These are phyloP conservation scores for Ceratocystis cubensis DNA, from an alignment of 2,329 filamentous ascomycete species.

Conservation along the genomic window DNA sequence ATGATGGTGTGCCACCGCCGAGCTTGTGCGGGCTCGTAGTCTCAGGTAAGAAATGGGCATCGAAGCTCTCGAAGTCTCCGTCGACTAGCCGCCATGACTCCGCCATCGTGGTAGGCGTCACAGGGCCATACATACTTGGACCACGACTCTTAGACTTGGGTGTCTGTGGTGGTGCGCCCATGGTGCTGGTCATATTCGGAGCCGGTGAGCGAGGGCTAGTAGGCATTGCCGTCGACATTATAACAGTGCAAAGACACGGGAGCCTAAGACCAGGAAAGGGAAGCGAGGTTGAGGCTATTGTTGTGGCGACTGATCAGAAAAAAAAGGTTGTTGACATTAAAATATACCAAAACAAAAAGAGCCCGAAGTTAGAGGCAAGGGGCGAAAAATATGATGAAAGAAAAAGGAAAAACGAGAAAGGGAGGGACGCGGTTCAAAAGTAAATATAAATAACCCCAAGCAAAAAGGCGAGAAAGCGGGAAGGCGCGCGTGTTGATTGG, in stretches of 20 bases:
- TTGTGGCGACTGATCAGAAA: neutral
- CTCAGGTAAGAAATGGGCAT: conserved; percentile 29
- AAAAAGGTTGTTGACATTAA: neutral
- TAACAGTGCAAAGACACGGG: neutral
- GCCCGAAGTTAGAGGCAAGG: neutral
- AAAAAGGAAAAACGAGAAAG: neutral
- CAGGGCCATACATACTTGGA: neutral
- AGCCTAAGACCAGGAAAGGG: neutral
- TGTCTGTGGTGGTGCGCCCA: neutral
- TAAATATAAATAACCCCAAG: neutral
- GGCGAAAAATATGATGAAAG: neutral
- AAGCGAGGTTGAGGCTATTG: neutral
- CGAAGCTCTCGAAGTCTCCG: conserved; percentile 48
- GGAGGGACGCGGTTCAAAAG: neutral
- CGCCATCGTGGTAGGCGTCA: conserved; percentile 32
- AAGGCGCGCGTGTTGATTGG: conserved; percentile 6
- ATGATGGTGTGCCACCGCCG: conserved; percentile 36
- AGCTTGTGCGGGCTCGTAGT: neutral
- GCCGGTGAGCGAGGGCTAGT: neutral
- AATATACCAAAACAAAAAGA: neutral
- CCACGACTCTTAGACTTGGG: neutral
- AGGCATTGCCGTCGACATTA: neutral
- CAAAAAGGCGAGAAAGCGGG: neutral
- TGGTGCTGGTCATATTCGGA: neutral
- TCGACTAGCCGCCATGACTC: conserved; percentile 51